Evolutionary conservation across 371 early-diverging fungal genomes (phyloP), one percentile per base, ranked within the genome.

Genomic region (Mucor velutinosus): DNA sequence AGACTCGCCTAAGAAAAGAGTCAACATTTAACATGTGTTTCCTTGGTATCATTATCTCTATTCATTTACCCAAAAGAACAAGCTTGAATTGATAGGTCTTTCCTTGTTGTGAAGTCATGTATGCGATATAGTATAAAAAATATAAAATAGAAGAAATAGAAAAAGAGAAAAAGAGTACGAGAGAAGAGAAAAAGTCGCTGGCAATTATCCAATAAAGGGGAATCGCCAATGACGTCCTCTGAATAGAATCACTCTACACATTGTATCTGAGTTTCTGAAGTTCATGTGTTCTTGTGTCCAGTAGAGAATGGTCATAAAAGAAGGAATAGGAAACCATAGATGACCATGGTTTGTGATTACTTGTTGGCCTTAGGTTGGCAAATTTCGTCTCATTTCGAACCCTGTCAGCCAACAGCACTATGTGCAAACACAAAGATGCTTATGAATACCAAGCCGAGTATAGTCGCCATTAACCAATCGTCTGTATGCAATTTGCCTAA

Each of bases 61-160:
- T 27, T 12, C 7, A 33, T 30, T 23, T 66, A 92, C 93, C 94
- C 65, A 94, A 78, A 59, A 94, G 79, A 19, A 94, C 94, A 51
- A 94, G 87, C 67, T 94, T 94, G 72, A 92, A 93, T 69, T 89
- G 89, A 69, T 86, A 90, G 59, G 88, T 84, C 64, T 86, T 90
- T 73, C 85, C 85, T 55, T 55, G 57, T 57, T 33, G 30, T 32
- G 57, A 32, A 33, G 57, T 33, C 57, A 57, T 57, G 14, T 25
- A 25, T 27, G 53, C 27, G 12, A 41, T 15, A 17, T 41, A 15
- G 23, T 51, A 51, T 51, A 51, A 11, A 53, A 25, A 53, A 27
- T 53, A 6, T 53, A 27, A 27, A 27, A 53, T 14, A 27, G 25
- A 53, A 53, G 27, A 27, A 27, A 51, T 23, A 53, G 53, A 53